Base-by-base conservation (phyloP, 2,329 filamentous ascomycete genomes). In the Fonsecaea erecta region DNA sequence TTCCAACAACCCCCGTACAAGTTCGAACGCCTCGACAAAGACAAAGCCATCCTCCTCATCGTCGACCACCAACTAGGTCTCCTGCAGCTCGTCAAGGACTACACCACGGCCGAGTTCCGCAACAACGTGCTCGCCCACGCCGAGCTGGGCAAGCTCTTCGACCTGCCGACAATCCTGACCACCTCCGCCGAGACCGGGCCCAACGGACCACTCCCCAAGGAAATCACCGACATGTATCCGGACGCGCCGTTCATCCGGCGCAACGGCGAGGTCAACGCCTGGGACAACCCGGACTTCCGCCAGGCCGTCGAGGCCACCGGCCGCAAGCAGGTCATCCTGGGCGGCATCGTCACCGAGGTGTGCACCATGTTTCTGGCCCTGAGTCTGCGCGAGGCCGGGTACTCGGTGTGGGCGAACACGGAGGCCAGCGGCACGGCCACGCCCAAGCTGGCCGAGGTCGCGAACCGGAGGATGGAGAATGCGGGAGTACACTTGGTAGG, bases 261-360 rank as follows among this genome's bases (percentile, higher is more conserved):
- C 37, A 83, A 88, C 66, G 90, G 90, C 43, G 88, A 93, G 73
- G 89, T 93, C 72, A 85, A 92, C 73, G 90, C 90, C 2, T 92
- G 89, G 90, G 90, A 93, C 74, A 92, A 91, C 71, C 70, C 82
- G 2, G 85, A 90, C 0, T 92, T 93, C 79, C 83, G 84, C 37
- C 80, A 80, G 1, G 89, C 90, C 1, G 82, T 93, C 66, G 78
- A 82, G 68, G 88, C 88, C 1, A 85, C 88, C 3, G 85, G 85
- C 64, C 88, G 86, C 75, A 86, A 82, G 32, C 90, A 93, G 75
- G 80, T 93, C 71, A 90, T 93, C 73, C 76, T 93, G 16, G 89
- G 64, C 26, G 89, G 90, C 7, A 91, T 92, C 71, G 84, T 86
- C 1, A 92, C 90, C 0, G 90, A 93, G 74, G 89, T 92, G 64